phyloP scores from a whole-genome alignment of 1,139 yeast genomes.

The Lodderomyces beijingensis region DNA sequence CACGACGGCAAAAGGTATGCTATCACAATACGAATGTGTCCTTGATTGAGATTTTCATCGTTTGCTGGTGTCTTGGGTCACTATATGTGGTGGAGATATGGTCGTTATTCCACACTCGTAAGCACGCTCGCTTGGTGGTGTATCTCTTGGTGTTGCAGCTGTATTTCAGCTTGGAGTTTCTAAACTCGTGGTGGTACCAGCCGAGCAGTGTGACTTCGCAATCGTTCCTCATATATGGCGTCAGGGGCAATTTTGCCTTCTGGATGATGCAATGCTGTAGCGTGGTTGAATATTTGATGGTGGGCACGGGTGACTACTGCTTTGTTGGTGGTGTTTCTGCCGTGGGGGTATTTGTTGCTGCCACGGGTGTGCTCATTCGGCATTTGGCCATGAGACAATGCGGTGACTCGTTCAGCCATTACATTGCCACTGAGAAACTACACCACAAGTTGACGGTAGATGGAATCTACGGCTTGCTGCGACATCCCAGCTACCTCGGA shows the following conservation, averaged over 20 bases:
- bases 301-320: constrained; percentile 2
- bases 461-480: constrained; percentile 26
- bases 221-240: constrained; percentile 37
- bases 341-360: constrained; percentile 13
- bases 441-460: constrained; percentile 22
- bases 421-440: constrained; percentile 14
- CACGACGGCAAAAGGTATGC: neutral
- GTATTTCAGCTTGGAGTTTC: constrained; percentile 30
- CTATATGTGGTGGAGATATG: constrained; percentile 7
- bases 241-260: constrained; percentile 31
- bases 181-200: constrained; percentile 24
- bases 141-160: constrained; percentile 20
- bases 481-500: constrained; percentile 46
- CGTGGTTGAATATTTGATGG: constrained; percentile 22
- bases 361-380: constrained; percentile 24
- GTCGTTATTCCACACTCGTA: constrained; percentile 2
- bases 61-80: constrained; percentile 20
- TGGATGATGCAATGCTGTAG: constrained; percentile 26
- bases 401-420: constrained; percentile 36
- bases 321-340: neutral
- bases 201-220: constrained; percentile 20
- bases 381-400: constrained; percentile 31
- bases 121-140: constrained; percentile 11
- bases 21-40: constrained; percentile 17
- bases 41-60: constrained; percentile 20